Percentiles rank a stretch among this genome's conserved stretches.
These are phyloP conservation scores for Huntiella bhutanensis DNA, from an alignment of 2,329 filamentous ascomycete species.

Conservation along the genomic window DNA sequence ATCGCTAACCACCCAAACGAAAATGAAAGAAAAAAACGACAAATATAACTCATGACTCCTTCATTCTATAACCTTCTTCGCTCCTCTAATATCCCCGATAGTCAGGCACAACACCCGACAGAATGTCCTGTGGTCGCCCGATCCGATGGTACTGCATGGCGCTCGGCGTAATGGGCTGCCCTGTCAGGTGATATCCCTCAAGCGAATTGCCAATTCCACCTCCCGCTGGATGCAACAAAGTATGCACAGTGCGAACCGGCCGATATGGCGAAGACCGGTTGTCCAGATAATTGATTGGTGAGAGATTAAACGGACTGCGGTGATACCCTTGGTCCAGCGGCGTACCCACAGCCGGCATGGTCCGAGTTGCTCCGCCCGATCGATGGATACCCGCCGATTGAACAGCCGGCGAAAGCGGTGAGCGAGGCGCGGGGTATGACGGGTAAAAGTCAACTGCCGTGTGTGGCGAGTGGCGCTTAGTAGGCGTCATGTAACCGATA, in stretches of 20 bases:
- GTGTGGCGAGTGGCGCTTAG: conserved; percentile 33
- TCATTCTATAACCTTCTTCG: too few relatives aligned
- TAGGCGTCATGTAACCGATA: conserved; percentile 27
- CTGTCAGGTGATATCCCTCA: conserved; percentile 46
- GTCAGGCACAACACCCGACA: conserved; percentile 52
- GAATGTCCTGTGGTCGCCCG: conserved; percentile 47
- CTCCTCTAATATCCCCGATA: conserved; percentile 16
- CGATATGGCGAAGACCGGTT: conserved; percentile 85
- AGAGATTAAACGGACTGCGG: conserved; percentile 28
- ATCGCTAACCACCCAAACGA: too few relatives aligned
- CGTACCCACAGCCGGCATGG: background rate
- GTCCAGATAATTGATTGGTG: conserved; percentile 71
- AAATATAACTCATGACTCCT: too few relatives aligned
- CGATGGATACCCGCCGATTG: background rate
- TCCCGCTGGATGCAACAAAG: conserved; percentile 63
- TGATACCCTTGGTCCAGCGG: background rate
- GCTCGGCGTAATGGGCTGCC: conserved; percentile 37
- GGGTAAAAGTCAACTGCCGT: conserved; percentile 21
- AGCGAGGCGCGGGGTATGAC: conserved; percentile 18
- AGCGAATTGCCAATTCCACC: conserved; percentile 50
- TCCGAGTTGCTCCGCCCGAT: conserved; percentile 3
- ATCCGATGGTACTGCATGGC: conserved; percentile 74
- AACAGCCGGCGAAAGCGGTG: conserved; percentile 24
- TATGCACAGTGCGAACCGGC: conserved; percentile 75
- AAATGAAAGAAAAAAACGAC: too few relatives aligned